Percentiles rank a stretch among this genome's conserved stretches.
These are phyloP conservation scores for Hylodesmum podocarpum DNA, from an alignment of 306 rosid genomes.

Conservation along the genomic window DNA sequence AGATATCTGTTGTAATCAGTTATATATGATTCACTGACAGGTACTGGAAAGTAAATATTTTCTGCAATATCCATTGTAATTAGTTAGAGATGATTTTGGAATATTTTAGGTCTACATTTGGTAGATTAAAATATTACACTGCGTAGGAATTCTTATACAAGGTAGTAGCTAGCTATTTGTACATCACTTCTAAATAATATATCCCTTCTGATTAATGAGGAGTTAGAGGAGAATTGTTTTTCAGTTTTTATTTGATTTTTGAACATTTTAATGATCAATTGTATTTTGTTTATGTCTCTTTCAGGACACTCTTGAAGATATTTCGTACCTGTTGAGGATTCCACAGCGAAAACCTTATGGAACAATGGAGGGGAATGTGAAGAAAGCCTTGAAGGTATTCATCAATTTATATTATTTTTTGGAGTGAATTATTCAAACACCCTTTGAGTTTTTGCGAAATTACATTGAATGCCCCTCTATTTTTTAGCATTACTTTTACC, in stretches of 20 bases:
- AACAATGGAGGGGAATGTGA: constrained; percentile 93
- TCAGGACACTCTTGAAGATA: constrained; percentile 86
- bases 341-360: constrained; percentile 96
- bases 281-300: constrained; percentile 10
- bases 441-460: too few relatives aligned
- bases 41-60: background rate
- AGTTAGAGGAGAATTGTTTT: background rate
- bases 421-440: too few relatives aligned
- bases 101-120: background rate
- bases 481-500: too few relatives aligned
- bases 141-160: background rate
- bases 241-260: background rate
- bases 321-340: constrained; percentile 82
- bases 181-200: background rate
- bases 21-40: background rate
- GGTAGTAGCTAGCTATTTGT: background rate
- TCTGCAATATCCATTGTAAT: background rate
- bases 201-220: background rate
- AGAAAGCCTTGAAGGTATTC: constrained; percentile 83
- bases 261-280: constrained; percentile 2
- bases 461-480: too few relatives aligned
- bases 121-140: background rate
- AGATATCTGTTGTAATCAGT: background rate
- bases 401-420: background rate
- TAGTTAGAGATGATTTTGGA: background rate